Conservation (phyloP, 2,329 filamentous ascomycete genomes). For the Leptographium galeiforme region DNA sequence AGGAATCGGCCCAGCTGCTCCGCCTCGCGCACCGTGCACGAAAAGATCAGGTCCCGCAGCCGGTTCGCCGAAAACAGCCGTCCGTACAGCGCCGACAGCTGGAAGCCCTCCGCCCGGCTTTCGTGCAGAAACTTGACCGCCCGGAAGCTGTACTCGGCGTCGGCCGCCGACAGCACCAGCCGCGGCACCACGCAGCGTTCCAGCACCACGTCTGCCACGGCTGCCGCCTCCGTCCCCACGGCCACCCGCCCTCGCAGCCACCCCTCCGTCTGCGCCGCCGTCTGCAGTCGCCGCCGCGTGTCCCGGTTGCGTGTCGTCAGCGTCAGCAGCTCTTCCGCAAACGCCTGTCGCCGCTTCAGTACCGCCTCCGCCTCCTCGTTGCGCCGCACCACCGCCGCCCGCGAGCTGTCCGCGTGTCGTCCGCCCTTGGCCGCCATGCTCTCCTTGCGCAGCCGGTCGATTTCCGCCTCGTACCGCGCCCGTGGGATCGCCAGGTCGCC, state of each 20-base stretch:
- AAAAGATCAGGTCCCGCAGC: conserved; percentile 71
- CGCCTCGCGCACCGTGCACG: conserved; percentile 78
- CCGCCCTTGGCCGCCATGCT: conserved; percentile 56
- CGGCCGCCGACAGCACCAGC: conserved; percentile 66
- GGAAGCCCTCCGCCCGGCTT: conserved; percentile 73
- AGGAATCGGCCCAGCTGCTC: conserved; percentile 90
- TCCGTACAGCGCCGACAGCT: conserved; percentile 70
- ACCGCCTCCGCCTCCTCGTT: conserved; percentile 58
- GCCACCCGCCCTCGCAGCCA: conserved; percentile 59
- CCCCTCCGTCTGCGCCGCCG: conserved; percentile 51
- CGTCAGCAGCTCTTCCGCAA: conserved; percentile 60
- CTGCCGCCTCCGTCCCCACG: background rate
- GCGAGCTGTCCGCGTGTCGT: conserved; percentile 53
- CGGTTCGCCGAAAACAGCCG: conserved; percentile 74
- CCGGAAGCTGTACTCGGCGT: conserved; percentile 79
- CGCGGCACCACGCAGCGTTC: conserved; percentile 91
- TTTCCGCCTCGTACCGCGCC: conserved; percentile 66
- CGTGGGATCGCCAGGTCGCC: conserved; percentile 68
- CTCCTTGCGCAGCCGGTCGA: conserved; percentile 52
- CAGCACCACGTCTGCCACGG: conserved; percentile 61
- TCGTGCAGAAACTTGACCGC: conserved; percentile 82
- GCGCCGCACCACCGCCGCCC: conserved; percentile 50
- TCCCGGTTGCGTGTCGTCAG: conserved; percentile 55
- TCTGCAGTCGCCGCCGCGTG: conserved; percentile 52
- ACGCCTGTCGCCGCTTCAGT: conserved; percentile 52